Base-by-base conservation (phyloP, 164 flowering plant genomes). In the Platanus orientalis region DNA sequence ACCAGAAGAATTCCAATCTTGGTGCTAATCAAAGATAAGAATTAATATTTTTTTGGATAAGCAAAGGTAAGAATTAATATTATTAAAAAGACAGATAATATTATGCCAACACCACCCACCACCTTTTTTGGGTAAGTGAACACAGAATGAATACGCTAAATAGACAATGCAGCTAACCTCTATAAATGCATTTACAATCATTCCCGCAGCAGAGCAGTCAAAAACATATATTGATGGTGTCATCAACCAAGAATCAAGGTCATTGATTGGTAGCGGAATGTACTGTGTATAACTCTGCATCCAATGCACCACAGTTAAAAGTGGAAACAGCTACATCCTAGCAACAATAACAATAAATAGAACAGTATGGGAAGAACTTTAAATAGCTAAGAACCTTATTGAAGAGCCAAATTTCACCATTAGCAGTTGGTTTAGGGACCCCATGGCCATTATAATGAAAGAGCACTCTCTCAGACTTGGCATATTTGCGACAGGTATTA, bases 371-470 rank as follows among this genome's bases (percentile, higher is more conserved):
- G 48, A 9, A 44, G 27, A 45, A 36, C 21, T 50, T 13, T 13
- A 32, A 60, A 67, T 4, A 68, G 62, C 7, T 36, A 42, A 2
- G 54, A 13, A 91, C 99, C 96, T 85, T 95, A 71, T 95, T 95
- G 65, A 89, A 95, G 16, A 95, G 74, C 99, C 99, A 95, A 69
- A 95, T 92, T 85, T 95, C 99, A 67, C 97, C 97, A 74, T 84
- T 95, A 13, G 80, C 79, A 48, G 97, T 89, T 47, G 99, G 99
- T 75, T 92, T 95, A 48, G 97, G 97, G 49, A 92, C 97, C 71
- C 99, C 97, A 79, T 95, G 97, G 20, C 99, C 99, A 78, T 95
- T 95, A 70, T 95, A 95, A 63, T 95, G 99, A 74, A 86, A 95
- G 25, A 95, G 75, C 50, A 95, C 97, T 72, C 99, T 84, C 84